phyloP scores from a whole-genome alignment of 371 early-diverging fungal genomes.

The Chytridium lagenaria region DNA sequence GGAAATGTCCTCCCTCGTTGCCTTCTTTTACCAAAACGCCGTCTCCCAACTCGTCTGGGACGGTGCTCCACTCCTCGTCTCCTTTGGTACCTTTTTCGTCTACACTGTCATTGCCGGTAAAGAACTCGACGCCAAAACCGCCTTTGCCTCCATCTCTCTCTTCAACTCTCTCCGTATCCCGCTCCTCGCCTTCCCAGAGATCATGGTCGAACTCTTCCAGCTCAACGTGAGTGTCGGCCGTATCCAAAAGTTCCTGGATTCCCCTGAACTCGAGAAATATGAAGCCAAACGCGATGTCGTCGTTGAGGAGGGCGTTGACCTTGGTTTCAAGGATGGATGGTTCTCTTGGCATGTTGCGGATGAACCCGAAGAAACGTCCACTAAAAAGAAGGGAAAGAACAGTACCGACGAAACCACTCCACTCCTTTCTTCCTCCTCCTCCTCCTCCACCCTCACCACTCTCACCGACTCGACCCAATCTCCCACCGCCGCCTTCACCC shows the following conservation, averaged over 20 bases:
- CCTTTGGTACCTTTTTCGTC: conserved; percentile 46
- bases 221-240: conserved; percentile 48
- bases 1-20: conserved; percentile 38
- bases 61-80: conserved; percentile 45
- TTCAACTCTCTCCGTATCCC: conserved; percentile 69
- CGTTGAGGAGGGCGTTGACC: neutral
- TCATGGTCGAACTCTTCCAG: conserved; percentile 40
- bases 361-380: neutral
- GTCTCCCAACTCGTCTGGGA: conserved; percentile 40
- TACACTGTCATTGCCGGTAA: conserved; percentile 37
- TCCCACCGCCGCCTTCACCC: conserved; percentile 6
- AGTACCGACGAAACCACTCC: neutral
- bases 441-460: neutral
- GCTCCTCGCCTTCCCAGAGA: conserved; percentile 62
- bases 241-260: conserved; percentile 45
- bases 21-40: conserved; percentile 33
- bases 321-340: conserved; percentile 37
- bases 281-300: neutral
- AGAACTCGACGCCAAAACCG: conserved; percentile 36
- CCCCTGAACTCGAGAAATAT: conserved; percentile 53
- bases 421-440: neutral
- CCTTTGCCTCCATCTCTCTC: conserved; percentile 66
- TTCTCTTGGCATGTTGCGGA: conserved; percentile 35
- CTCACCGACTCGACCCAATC: neutral
- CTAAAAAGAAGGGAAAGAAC: neutral